These are phyloP conservation scores for Gaertneriomyces semiglobifer DNA, from an alignment of 192 early-diverging fungal genomes.

Conservation along the genomic window DNA sequence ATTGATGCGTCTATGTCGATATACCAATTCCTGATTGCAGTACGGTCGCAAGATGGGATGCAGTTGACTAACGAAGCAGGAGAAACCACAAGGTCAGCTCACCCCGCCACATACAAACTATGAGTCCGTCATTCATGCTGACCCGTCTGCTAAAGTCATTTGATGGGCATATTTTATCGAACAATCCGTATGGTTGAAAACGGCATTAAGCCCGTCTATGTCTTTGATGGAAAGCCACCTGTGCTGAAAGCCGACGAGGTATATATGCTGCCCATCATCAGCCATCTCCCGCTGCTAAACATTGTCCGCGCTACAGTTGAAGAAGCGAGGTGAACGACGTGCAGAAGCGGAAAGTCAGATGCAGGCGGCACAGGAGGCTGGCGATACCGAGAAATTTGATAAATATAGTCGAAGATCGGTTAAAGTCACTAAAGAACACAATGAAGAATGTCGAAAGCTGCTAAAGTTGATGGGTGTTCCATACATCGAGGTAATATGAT, in stretches of 20 bases:
- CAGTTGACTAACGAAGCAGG: slow-evolving; percentile 85
- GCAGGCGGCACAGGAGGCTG: slow-evolving; percentile 48
- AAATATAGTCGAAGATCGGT: slow-evolving; percentile 86
- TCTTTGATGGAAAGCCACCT: slow-evolving; percentile 98
- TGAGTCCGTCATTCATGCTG: slow-evolving; percentile 22
- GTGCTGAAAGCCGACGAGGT: slow-evolving; percentile 87
- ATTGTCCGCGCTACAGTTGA: slow-evolving; percentile 25
- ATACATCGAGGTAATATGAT: slow-evolving; percentile 63
- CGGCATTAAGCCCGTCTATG: slow-evolving; percentile 94
- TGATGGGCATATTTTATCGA: slow-evolving; percentile 95
- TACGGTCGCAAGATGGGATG: slow-evolving; percentile 81
- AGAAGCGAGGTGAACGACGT: slow-evolving; percentile 46
- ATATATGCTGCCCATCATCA: slow-evolving; percentile 2
- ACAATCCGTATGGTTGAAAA: slow-evolving; percentile 95
- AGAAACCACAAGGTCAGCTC: slow-evolving; percentile 78
- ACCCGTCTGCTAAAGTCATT: slow-evolving; percentile 52
- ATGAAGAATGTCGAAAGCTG: slow-evolving; percentile 84
- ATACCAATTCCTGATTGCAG: slow-evolving; percentile 98
- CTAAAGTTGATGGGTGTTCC: slow-evolving; percentile 93
- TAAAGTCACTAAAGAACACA: slow-evolving; percentile 91
- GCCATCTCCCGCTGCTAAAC: not conserved
- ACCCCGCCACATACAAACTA: not conserved
- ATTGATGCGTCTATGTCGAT: slow-evolving; percentile 97
- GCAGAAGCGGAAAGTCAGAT: slow-evolving; percentile 46
- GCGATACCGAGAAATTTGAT: slow-evolving; percentile 73